These are phyloP conservation scores for Dactylellina haptotyla DNA, from an alignment of 2,329 filamentous ascomycete genomes.

Conservation along the genomic window DNA sequence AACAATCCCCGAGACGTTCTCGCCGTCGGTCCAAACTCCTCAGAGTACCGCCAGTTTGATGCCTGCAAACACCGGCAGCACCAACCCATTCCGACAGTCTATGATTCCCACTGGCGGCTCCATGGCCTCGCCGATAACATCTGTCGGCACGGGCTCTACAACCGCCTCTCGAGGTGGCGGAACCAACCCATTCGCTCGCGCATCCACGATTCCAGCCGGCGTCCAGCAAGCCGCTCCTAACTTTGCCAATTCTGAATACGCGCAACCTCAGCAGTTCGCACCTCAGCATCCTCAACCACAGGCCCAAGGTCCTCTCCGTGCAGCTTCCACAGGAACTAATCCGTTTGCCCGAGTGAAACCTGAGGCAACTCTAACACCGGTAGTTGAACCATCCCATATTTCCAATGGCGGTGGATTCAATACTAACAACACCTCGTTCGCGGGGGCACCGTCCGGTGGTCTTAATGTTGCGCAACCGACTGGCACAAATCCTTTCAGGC, in stretches of 20 bases:
- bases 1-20: constrained; percentile 69
- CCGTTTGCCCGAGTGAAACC: constrained; percentile 51
- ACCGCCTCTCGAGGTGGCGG: constrained; percentile 69
- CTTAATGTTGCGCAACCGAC: constrained; percentile 52
- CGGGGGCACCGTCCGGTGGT: constrained; percentile 55
- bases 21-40: constrained; percentile 62
- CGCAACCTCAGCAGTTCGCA: constrained; percentile 46
- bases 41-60: constrained; percentile 60
- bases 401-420: constrained; percentile 57
- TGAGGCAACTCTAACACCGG: constrained; percentile 40
- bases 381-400: constrained; percentile 54
- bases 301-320: constrained; percentile 26
- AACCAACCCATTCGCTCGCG: constrained; percentile 76
- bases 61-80: constrained; percentile 69
- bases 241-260: constrained; percentile 24
- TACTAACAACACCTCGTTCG: constrained; percentile 54
- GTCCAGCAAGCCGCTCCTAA: constrained; percentile 57
- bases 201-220: constrained; percentile 62
- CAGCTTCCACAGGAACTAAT: constrained; percentile 53
- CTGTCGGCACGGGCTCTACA: constrained; percentile 60
- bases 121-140: constrained; percentile 60
- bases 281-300: constrained; percentile 35
- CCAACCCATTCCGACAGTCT: constrained; percentile 94
- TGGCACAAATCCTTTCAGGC: constrained; percentile 82
- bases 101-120: constrained; percentile 68